Conservation (phyloP, 2,329 filamentous ascomycete species). For the Aspergillus glaucus region DNA sequence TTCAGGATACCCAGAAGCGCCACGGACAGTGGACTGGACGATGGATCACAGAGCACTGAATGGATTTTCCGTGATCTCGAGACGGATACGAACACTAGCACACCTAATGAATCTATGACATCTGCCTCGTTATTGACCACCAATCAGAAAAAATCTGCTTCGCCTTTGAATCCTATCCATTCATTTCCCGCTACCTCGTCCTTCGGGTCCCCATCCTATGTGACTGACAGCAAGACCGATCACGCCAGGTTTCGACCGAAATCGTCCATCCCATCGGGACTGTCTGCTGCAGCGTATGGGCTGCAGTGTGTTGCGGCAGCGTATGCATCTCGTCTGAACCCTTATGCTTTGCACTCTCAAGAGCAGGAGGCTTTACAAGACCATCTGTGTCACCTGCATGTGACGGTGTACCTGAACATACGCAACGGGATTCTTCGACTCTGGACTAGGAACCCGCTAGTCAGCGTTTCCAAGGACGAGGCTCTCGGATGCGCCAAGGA, state of each 20-base stretch:
- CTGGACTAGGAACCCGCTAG: slow-evolving; percentile 81
- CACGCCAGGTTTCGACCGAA: slow-evolving; percentile 59
- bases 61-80: slow-evolving; percentile 10
- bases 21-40: slow-evolving; percentile 4
- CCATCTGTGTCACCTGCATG: slow-evolving; percentile 79
- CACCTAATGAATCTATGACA: slow-evolving; percentile 20
- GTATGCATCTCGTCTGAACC: slow-evolving; percentile 80
- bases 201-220: slow-evolving; percentile 9
- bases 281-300: slow-evolving; percentile 74
- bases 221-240: slow-evolving; percentile 21
- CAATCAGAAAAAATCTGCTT: slow-evolving; percentile 19
- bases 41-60: slow-evolving; percentile 12
- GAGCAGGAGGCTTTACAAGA: slow-evolving; percentile 76
- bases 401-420: slow-evolving; percentile 93
- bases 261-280: slow-evolving; percentile 72
- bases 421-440: slow-evolving; percentile 87
- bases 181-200: slow-evolving; percentile 10
- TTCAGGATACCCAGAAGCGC: not conserved
- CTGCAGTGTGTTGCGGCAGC: slow-evolving; percentile 84
- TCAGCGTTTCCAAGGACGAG: slow-evolving; percentile 74
- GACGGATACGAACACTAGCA: slow-evolving; percentile 15
- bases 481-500: slow-evolving; percentile 87
- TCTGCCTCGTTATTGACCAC: slow-evolving; percentile 21
- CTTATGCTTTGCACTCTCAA: slow-evolving; percentile 76
- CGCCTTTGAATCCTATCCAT: slow-evolving; percentile 18